Evolutionary conservation across 164 flowering plant genomes (phyloP), one percentile per base, ranked within the genome.

Genomic region (Cinnamomum chago): DNA sequence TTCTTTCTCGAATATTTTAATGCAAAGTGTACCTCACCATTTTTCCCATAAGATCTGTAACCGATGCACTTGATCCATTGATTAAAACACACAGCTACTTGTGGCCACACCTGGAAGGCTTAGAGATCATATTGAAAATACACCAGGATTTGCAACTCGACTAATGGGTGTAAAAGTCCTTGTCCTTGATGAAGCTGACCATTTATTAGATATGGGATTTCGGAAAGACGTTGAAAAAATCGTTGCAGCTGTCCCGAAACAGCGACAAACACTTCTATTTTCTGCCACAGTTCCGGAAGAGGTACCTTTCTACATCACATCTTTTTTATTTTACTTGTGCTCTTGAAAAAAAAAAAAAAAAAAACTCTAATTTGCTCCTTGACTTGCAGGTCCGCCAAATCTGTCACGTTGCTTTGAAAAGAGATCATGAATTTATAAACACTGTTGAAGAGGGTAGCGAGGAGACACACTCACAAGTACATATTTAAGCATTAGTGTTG

Each of bases 31-130:
- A 50, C 50, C n/a, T 10, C 5, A 23, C 24, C 13, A 18, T 52
- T 70, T 70, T 52, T 70, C 33, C 60, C 35, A n/a, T 40, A 17
- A 30, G 62, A 50, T 30, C 67, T 22, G 23, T 15, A 28, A 25
- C 13, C n/a, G 9, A 15, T 28, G 69, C 20, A 67, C 33, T 67
- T 27, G 28, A 12, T 33, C 47, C 40, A 27, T 20, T n/a, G 67
- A 11, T 50, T 73, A 22, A 65, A 40, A 62, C 40, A 62, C 67
- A 28, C 90, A 96, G 99, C 90, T 96, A 82, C 97, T 96, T 81
- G 93, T 96, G 47, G 99, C 97, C 64, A 96, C 99, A 51, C 99
- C 99, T 81, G 99, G 99, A 82, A 89, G 99, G 85, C 97, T 96
- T 58, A 88, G 68, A 82, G 99, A 96, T 78, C 99, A 96, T 80